Evolutionary conservation across 345 rosid species (phyloP).

Genomic region (Lepidium africanum): DNA sequence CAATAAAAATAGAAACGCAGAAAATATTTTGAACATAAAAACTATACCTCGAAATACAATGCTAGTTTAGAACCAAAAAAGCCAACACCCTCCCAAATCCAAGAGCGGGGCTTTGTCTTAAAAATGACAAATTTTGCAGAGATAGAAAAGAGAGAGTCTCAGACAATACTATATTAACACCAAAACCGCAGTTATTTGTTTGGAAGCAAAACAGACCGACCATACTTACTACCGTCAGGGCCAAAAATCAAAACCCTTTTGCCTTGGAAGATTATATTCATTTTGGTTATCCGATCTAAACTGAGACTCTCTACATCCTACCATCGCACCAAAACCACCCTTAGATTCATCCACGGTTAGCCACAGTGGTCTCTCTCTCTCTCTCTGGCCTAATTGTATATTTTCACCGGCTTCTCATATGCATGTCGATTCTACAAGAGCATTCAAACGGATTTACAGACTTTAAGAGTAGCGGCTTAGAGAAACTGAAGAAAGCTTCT

Average conservation of each 20-base stretch:
- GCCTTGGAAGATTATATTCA: slow-evolving; percentile 4
- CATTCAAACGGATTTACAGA: neutral
- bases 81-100: slow-evolving; percentile 14
- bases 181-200: slow-evolving; percentile 1
- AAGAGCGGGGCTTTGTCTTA: slow-evolving; percentile 21
- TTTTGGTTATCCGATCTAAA: slow-evolving; percentile 8
- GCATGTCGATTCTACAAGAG: slow-evolving; percentile 26
- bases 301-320: slow-evolving; percentile 20
- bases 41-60: slow-evolving; percentile 24
- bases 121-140: slow-evolving; percentile 5
- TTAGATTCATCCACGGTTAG: slow-evolving; percentile 8
- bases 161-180: slow-evolving; percentile 17
- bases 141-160: neutral
- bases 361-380: neutral
- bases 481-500: neutral
- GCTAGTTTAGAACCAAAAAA: slow-evolving; percentile 14
- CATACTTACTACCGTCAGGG: slow-evolving; percentile 23
- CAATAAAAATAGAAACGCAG: neutral
- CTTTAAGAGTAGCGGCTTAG: neutral
- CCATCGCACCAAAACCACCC: slow-evolving; percentile 17
- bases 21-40: neutral
- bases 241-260: slow-evolving; percentile 25
- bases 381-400: slow-evolving; percentile 22
- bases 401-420: slow-evolving; percentile 32
- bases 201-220: slow-evolving; percentile 1